Evolutionary conservation across 108 stramenopile genomes (phyloP), one percentile per base, ranked within the genome.

Genomic region (Nitzschia sp.): DNA sequence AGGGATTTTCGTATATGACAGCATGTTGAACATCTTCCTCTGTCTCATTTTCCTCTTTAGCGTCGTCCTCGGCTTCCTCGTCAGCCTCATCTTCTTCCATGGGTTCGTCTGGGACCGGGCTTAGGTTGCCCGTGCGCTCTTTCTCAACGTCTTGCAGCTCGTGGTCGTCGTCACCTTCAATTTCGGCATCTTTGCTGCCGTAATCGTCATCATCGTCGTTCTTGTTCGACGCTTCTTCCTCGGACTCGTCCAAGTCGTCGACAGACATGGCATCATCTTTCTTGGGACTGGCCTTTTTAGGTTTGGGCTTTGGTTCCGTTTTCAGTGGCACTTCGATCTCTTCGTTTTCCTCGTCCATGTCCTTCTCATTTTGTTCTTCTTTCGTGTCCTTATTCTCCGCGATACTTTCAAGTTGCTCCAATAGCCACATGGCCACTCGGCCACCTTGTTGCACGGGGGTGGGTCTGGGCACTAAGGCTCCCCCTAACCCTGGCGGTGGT

Each of bases 1-100:
- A 82, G n/a, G 82, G 82, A 75, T 82, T 82, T 24, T 77, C 55
- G 30, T 32, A 60, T 1, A 74, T 25, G 36, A 72, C 42, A 28
- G 59, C 71, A 18, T 68, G 42, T 34, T 82, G 68, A 36, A 64
- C 42, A 29, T 72, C 70, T 11, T 74, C 72, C 35, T 77, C 82
- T 5, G 59, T 72, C 34, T 72, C 70, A 29, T 72, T 65, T 25
- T 60, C 60, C 0, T 72, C 71, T 0, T 75, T 70, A 0, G 31
- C 68, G 2, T 54, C 65, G 0, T 64, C 68, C 0, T 68, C 68
- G 19, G 35, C 75, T 24, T 75, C 66, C n/a, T 59, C 59, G 25
- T 47, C 62, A 26, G 46, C 48, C 9, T 46, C 31, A 0, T 46
- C 74, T 17, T 59, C 74, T 2, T 65, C 69, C 38, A 46, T 42